phyloP scores from a whole-genome alignment of 306 rosid genomes.

The Luffa acutangula region DNA sequence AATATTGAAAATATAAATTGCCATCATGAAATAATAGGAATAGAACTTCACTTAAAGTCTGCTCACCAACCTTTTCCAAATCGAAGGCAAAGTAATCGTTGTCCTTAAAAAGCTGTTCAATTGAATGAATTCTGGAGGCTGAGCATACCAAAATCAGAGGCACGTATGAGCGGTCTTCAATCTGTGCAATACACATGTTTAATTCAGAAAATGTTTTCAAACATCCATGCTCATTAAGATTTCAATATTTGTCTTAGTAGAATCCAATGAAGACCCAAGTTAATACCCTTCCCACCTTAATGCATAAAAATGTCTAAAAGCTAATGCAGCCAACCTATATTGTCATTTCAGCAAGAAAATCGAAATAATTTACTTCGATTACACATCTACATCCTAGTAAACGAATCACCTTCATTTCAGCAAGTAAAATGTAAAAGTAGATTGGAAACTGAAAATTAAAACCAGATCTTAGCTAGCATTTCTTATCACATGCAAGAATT shows the following conservation, averaged over 20 bases:
- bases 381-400: background rate
- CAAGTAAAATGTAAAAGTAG: background rate
- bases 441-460: background rate
- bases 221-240: background rate
- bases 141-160: constrained; percentile 77
- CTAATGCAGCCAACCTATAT: background rate
- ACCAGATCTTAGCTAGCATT: background rate
- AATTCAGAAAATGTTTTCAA: constrained; percentile 13
- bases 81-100: constrained; percentile 57
- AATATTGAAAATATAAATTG: background rate
- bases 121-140: constrained; percentile 31
- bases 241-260: background rate
- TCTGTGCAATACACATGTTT: constrained; percentile 37
- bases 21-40: background rate
- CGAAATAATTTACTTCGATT: background rate
- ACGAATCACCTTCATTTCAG: background rate
- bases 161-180: constrained; percentile 37
- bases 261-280: background rate
- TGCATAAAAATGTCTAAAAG: background rate
- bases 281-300: background rate
- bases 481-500: background rate
- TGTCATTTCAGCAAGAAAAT: background rate
- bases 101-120: constrained; percentile 39
- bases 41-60: constrained; percentile 3
- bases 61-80: constrained; percentile 48